A percentile compares a stretch with the other conserved stretches of the same genome.
Conservation (phyloP, 768 basidiomycete species). For the Tubosaeta brunneosetosa region DNA sequence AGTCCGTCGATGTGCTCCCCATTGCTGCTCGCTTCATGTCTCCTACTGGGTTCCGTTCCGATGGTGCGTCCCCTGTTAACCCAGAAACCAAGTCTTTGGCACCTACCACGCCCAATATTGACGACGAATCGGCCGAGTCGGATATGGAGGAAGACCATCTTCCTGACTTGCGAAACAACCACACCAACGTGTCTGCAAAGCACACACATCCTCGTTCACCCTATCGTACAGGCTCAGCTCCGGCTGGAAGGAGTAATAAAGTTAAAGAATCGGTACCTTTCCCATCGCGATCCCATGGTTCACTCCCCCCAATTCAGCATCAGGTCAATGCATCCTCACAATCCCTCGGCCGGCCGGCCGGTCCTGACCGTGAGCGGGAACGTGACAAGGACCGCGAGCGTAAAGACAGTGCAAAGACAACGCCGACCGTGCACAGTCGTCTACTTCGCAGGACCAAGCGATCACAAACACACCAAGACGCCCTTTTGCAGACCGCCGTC, state of each 20-base stretch:
- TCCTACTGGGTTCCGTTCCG: slow-evolving; percentile 44
- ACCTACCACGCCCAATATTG: slow-evolving; percentile 53
- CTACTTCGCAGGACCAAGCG: slow-evolving; percentile 68
- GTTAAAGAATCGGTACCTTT: slow-evolving; percentile 58
- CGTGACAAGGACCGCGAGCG: slow-evolving; percentile 45
- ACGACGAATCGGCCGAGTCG: slow-evolving; percentile 69
- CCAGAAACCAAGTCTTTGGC: slow-evolving; percentile 48
- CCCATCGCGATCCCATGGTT: slow-evolving; percentile 75
- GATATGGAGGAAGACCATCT: slow-evolving; percentile 61
- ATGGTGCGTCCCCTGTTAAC: slow-evolving; percentile 40
- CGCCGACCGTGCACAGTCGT: slow-evolving; percentile 33
- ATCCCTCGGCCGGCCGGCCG: slow-evolving; percentile 69
- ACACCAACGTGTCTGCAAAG: slow-evolving; percentile 36
- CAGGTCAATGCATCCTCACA: slow-evolving; percentile 60
- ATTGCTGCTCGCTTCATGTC: slow-evolving; percentile 93
- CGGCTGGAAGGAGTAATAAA: slow-evolving; percentile 39
- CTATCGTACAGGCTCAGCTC: slow-evolving; percentile 50
- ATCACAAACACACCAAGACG: slow-evolving; percentile 50
- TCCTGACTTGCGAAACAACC: slow-evolving; percentile 20
- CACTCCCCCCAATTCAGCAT: slow-evolving; percentile 61
- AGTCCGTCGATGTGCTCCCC: slow-evolving; percentile 70
- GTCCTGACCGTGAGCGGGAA: slow-evolving; percentile 40
- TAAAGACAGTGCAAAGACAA: slow-evolving; percentile 38
- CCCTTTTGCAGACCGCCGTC: slow-evolving; percentile 46
- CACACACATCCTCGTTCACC: slow-evolving; percentile 75